A percentile compares a stretch with the other conserved stretches of the same genome.
phyloP scores from a whole-genome alignment of 805 yeast species.

The Candida ponderosae region DNA sequence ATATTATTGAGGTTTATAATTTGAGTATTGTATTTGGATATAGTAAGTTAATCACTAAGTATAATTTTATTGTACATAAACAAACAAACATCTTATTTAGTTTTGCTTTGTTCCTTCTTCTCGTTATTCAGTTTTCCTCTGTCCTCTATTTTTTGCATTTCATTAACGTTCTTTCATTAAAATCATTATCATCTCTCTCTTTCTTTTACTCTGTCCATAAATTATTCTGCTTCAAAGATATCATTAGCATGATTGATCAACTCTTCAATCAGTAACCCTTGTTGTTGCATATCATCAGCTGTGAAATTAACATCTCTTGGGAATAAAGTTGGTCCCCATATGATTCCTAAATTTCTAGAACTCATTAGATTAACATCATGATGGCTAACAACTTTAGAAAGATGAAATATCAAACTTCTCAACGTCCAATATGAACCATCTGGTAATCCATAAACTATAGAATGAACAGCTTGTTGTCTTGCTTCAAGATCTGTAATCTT shows the following conservation, averaged over 20 bases:
- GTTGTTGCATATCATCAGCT: slow-evolving; percentile 66
- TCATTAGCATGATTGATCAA: slow-evolving; percentile 77
- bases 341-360: slow-evolving; percentile 70
- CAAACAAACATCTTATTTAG: too few species aligned
- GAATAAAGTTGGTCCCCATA: slow-evolving; percentile 92
- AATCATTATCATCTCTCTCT: too few species aligned
- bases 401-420: slow-evolving; percentile 77
- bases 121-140: too few species aligned
- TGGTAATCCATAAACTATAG: slow-evolving; percentile 80
- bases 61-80: too few species aligned
- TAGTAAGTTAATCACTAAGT: too few species aligned
- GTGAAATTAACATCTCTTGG: slow-evolving; percentile 52
- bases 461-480: slow-evolving; percentile 72
- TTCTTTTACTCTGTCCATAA: too few species aligned
- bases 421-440: slow-evolving; percentile 94
- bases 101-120: too few species aligned
- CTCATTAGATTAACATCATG: slow-evolving; percentile 74
- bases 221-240: slow-evolving; percentile 57
- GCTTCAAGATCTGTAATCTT: slow-evolving; percentile 54
- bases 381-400: slow-evolving; percentile 60
- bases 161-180: too few species aligned
- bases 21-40: too few species aligned
- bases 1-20: too few species aligned
- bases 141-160: too few species aligned
- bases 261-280: slow-evolving; percentile 76